Evolutionary conservation across 352 stramenopile genomes (phyloP), one percentile per base, ranked within the genome.

Genomic region (Peronosclerospora sorghi): DNA sequence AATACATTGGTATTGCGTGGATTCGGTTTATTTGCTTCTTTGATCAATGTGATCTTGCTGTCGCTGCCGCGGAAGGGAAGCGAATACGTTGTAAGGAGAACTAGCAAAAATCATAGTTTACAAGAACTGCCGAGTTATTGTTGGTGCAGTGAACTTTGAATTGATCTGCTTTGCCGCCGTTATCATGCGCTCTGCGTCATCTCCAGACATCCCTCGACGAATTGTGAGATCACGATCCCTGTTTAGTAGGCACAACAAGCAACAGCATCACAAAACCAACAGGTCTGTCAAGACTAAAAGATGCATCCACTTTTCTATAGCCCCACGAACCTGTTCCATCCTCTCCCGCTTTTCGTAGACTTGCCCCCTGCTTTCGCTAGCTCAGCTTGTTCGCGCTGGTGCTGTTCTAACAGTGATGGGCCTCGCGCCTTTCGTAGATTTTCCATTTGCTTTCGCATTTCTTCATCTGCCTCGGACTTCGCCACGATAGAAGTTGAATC

Each of bases 71-170:
- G 37, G 30, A 48, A 17, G 17, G 28, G 36, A 12, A 23, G 29
- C 17, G 56, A 67, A 34, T 0, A 45, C 21, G 29, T 37, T 41
- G 32, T 62, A 20, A 37, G 27, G 15, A 24, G 4, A 8, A 12
- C 32, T 29, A 1, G 29, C n/a, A 39, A 14, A 10, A 39, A 5
- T 10, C 50, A 17, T 32, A 19, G 30, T 12, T 27, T 75, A 92
- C 41, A 92, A 61, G 57, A 93, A 93, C 56, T 88, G 75, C 26
- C 80, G 62, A 29, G 80, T 75, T 34, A 93, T 76, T 18, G 73
- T 89, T 5, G 80, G 80, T 8, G 75, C 72, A 12, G 80, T 86
- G 43, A 93, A 93, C 65, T 87, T 87, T 44, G 75, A 85, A 48
- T 84, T 83, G 40, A 93, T 86, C 37, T 85, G 56, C 41, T 80